Percentiles rank a stretch among this genome's conserved stretches.
Evolutionary conservation across 2,329 filamentous ascomycete genomes (phyloP).

Genomic region (Cladosporium sp.): DNA sequence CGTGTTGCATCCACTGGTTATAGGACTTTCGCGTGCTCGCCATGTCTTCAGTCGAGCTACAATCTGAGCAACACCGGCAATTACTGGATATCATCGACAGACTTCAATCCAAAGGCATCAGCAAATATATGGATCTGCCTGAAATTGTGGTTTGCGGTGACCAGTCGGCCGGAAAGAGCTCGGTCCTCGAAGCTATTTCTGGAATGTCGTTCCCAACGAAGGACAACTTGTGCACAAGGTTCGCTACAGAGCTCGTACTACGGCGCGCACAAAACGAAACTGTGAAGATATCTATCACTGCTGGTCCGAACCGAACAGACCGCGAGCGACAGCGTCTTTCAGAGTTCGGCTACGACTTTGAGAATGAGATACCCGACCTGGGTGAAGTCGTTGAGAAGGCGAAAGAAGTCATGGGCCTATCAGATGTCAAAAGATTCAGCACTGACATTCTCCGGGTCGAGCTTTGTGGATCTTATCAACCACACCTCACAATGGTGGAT

Average conservation of each 20-base stretch:
- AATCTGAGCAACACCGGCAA: neutral
- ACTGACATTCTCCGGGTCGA: slow-evolving; percentile 45
- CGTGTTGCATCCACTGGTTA: neutral
- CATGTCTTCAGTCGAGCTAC: slow-evolving; percentile 2
- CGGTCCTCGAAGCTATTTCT: slow-evolving; percentile 59
- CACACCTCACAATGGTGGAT: slow-evolving; percentile 31
- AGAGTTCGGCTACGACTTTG: neutral
- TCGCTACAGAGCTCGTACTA: neutral
- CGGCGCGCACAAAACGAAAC: slow-evolving; percentile 5
- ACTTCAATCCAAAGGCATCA: neutral
- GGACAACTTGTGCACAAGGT: slow-evolving; percentile 49
- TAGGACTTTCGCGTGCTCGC: neutral
- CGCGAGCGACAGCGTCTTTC: slow-evolving; percentile 4
- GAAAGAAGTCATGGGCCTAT: slow-evolving; percentile 49
- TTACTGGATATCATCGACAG: neutral
- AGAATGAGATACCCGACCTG: slow-evolving; percentile 33
- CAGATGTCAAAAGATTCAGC: slow-evolving; percentile 35
- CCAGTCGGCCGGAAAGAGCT: slow-evolving; percentile 59
- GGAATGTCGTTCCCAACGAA: slow-evolving; percentile 55
- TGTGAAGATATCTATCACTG: slow-evolving; percentile 6
- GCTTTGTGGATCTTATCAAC: slow-evolving; percentile 42
- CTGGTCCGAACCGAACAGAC: slow-evolving; percentile 2
- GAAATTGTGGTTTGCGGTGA: slow-evolving; percentile 53
- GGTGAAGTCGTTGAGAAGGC: slow-evolving; percentile 50
- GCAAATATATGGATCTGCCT: slow-evolving; percentile 22